Evolutionary conservation across 345 rosid genomes (phyloP), one percentile per base, ranked within the genome.

Genomic region (Brassica incana): DNA sequence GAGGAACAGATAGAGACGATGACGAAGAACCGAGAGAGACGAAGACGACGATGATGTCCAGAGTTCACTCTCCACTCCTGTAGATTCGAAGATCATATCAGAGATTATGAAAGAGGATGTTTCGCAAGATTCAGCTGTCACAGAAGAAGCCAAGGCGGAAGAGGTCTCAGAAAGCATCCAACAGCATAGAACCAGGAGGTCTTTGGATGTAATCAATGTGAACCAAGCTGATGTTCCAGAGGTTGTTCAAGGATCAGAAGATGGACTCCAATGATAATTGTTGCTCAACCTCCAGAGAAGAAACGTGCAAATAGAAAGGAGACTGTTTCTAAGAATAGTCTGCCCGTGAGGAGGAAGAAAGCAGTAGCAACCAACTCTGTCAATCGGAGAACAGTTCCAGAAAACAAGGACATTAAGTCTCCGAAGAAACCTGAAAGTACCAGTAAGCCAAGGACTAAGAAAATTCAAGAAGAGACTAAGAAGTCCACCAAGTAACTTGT

Each of bases 401-500:
- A 84, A 12, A 68, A 54, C 25, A 84, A 82, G 14, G 76, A 73
- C 33, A 72, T 54, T 33, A 88, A 76, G 79, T 4, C 76, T 48
- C 91, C 86, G 80, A 91, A 84, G 85, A 89, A 84, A 45, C 59
- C 77, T 15, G 92, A 88, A 72, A 90, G 77, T 83, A 80, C 82
- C 38, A 77, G 80, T 30, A 95, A 88, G 77, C 81, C 81, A 32
- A 90, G 84, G 74, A 32, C 85, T 20, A 65, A 66, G 58, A 86
- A 61, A 76, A 18, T 10, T 33, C 80, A 76, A 72, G 77, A 85
- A 72, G 86, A 78, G 85, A 78, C 33, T 14, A 85, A 73, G 78
- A 89, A 80, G 77, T 80, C 64, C 54, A 89, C 56, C 70, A 88
- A 79, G 83, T 88, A 87, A 76, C 52, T 83, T 50, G 83, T 84